Conservation (phyloP, 1,284 basidiomycete species). For the Tilletiopsis washingtonensis region DNA sequence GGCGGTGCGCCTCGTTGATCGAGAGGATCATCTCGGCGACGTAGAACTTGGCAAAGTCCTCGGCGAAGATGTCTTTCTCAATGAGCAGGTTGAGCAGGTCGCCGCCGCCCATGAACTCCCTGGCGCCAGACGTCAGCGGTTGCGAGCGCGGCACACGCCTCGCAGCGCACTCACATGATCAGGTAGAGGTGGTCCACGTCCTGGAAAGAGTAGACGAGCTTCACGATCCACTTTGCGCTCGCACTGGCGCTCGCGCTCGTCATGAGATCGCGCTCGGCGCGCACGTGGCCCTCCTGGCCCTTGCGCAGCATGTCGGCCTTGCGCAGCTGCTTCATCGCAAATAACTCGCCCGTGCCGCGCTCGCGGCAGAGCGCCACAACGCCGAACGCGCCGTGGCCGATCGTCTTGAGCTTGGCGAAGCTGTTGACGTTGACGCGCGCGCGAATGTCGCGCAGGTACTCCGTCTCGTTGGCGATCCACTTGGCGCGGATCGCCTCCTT, state of each 20-base stretch:
- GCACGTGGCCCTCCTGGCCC: conserved; percentile 93
- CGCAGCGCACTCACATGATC: conserved; percentile 48
- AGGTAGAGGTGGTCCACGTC: conserved; percentile 76
- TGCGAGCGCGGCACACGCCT: conserved; percentile 20
- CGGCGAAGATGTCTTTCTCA: conserved; percentile 84
- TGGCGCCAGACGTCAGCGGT: conserved; percentile 57
- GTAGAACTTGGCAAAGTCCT: conserved; percentile 89
- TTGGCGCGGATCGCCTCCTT: conserved; percentile 65
- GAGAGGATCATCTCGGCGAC: conserved; percentile 97
- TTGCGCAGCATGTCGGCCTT: conserved; percentile 95
- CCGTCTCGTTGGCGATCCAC: conserved; percentile 79
- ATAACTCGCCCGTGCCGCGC: conserved; percentile 67
- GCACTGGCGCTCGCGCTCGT: conserved; percentile 56
- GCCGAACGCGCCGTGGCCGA: conserved; percentile 96
- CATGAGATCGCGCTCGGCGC: conserved; percentile 80
- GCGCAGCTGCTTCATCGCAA: conserved; percentile 92
- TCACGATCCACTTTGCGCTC: conserved; percentile 68
- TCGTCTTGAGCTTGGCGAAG: conserved; percentile 85
- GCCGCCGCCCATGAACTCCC: conserved; percentile 87
- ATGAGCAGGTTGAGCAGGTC: conserved; percentile 92
- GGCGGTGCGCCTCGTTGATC: conserved; percentile 83
- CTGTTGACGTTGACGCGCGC: conserved; percentile 72
- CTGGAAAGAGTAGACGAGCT: conserved; percentile 67
- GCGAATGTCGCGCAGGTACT: conserved; percentile 74
- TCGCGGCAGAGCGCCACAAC: conserved; percentile 88